phyloP scores from a whole-genome alignment of 495 filamentous ascomycete genomes.

The Annulohypoxylon nitens region DNA sequence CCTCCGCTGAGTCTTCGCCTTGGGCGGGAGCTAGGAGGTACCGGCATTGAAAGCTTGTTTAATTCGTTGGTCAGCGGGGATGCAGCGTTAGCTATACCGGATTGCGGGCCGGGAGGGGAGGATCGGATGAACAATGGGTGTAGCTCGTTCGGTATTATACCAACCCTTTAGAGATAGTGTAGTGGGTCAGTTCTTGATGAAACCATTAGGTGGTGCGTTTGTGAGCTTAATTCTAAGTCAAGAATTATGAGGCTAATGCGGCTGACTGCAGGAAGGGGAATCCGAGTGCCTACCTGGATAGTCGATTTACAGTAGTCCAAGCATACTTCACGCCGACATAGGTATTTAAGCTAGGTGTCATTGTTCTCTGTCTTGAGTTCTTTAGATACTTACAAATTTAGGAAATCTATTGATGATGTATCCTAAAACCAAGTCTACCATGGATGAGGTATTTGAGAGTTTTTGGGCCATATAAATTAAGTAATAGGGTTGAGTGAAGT shows the following conservation, averaged over 20 bases:
- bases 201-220: neutral
- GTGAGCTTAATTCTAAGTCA: neutral
- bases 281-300: neutral
- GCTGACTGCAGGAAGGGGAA: neutral
- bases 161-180: neutral
- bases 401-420: neutral
- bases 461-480: neutral
- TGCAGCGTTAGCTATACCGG: constrained; percentile 2
- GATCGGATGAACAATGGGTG: constrained; percentile 1
- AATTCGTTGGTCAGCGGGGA: neutral
- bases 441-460: neutral
- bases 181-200: neutral
- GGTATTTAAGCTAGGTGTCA: neutral
- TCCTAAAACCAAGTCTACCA: neutral
- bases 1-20: neutral
- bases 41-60: neutral
- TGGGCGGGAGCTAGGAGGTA: neutral
- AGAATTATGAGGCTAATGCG: constrained; percentile 2
- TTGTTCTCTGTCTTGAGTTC: neutral
- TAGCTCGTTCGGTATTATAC: neutral
- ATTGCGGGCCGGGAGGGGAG: neutral
- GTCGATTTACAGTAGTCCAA: neutral
- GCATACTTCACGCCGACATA: neutral
- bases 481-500: neutral
- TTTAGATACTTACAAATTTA: neutral